Base-by-base conservation (phyloP, 208 protist species). In the Porcisia deanei region DNA sequence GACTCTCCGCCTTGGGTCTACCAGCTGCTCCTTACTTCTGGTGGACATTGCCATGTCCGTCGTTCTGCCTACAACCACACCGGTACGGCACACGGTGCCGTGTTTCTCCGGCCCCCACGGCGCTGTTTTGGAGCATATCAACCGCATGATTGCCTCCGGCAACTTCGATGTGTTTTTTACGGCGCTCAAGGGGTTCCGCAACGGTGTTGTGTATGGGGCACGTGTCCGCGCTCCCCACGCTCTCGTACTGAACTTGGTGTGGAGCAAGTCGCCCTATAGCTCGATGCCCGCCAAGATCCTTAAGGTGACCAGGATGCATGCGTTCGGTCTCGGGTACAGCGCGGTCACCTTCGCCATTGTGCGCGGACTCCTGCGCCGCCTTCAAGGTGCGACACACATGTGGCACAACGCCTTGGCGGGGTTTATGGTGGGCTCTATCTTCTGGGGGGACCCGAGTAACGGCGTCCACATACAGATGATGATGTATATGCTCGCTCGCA, bases 401-500 rank as follows among this genome's bases (percentile, higher is more conserved):
- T 95, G 92, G 94, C 94, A 97, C 81, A 82, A 76, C 73, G 87
- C 90, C 1, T 54, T 97, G 3, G 92, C 86, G n/a, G 94, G 94
- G 52, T 93, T 95, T 75, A 6, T 92, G 58, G 81, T 95, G 37
- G 94, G 94, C 8, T 76, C 22, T 49, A 57, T 84, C 65, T 92
- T 88, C 75, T 98, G 94, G 92, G 88, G 90, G 2, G 85, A 95
- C 68, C 39, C 79, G 67, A 88, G 82, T 71, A 89, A 85, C 66
- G 72, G 71, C 1, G 88, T 98, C 25, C 88, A 94, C 67, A 79
- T 92, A 72, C 94, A 98, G 82, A 95, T 98, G 89, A 94, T 90
- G 77, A 94, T 98, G 90, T 98, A 98, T 85, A 92, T 97, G 61
- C 76, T 98, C 3, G 86, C 92, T 7, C 90, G 94, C 67, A 57